phyloP scores from a whole-genome alignment of 192 early-diverging fungal genomes.

The Backusella parvicylindrica region DNA sequence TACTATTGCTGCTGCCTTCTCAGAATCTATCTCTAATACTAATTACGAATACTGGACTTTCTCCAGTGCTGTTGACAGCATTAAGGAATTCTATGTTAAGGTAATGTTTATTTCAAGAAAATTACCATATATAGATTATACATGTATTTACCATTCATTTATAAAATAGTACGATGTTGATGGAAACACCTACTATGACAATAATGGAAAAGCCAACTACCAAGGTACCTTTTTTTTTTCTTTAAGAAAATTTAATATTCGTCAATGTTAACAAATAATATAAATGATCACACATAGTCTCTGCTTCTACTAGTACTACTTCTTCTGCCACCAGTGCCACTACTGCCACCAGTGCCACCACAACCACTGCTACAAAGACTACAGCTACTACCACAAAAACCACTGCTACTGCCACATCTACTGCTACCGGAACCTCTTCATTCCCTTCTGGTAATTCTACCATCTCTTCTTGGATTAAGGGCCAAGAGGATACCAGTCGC shows the following conservation, averaged over 20 bases:
- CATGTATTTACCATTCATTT: not conserved
- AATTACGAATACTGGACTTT: constrained; percentile 30
- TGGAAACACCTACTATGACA: constrained; percentile 37
- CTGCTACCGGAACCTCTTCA: not conserved
- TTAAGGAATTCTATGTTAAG: constrained; percentile 34
- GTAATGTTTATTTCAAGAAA: not conserved
- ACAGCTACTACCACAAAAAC: not conserved
- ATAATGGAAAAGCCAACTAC: constrained; percentile 20
- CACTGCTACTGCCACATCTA: not conserved
- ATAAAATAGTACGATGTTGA: constrained; percentile 21
- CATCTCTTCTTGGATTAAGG: constrained; percentile 6
- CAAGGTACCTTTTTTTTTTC: constrained; percentile 4
- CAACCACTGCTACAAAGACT: not conserved
- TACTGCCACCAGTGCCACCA: not conserved
- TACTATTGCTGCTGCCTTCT: not conserved
- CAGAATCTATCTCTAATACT: constrained; percentile 18
- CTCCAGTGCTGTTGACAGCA: constrained; percentile 14
- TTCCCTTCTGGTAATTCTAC: constrained; percentile 17
- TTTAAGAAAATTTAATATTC: not conserved
- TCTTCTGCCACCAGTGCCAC: not conserved
- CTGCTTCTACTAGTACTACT: not conserved
- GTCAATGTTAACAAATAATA: not conserved
- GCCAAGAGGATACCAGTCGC: not conserved
- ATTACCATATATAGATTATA: not conserved
- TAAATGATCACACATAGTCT: not conserved